Conservation (phyloP, 192 early-diverging fungal genomes). For the Podila epicladia region DNA sequence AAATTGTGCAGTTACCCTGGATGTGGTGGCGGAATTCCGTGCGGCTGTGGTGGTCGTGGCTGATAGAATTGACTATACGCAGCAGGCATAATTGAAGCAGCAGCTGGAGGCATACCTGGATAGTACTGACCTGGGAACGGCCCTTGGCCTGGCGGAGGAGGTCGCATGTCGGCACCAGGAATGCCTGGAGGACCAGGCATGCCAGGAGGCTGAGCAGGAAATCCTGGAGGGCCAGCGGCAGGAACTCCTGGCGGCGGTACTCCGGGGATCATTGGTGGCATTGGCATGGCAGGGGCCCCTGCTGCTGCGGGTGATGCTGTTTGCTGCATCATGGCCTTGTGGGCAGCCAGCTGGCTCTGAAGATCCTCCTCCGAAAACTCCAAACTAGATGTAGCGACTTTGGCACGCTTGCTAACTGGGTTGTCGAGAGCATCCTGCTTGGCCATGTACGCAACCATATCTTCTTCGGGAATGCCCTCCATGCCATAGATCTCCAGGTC, state of each 20-base stretch:
- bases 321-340: conserved; percentile 59
- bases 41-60: conserved; percentile 42
- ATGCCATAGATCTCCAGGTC: conserved; percentile 97
- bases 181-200: conserved; percentile 15
- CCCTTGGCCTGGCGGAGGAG: conserved; percentile 21
- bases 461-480: conserved; percentile 88
- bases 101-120: conserved; percentile 52
- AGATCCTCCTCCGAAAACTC: conserved; percentile 55
- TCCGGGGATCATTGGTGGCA: conserved; percentile 1
- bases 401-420: conserved; percentile 54
- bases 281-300: conserved; percentile 13
- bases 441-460: conserved; percentile 75
- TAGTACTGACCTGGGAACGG: conserved; percentile 52
- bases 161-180: conserved; percentile 11
- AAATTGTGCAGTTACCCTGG: conserved; percentile 38
- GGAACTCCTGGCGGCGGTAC: conserved; percentile 8
- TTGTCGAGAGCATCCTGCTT: conserved; percentile 57
- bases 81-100: conserved; percentile 60
- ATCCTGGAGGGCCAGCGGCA: conserved; percentile 7
- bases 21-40: conserved; percentile 24
- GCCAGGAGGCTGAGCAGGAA: conserved; percentile 13
- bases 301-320: conserved; percentile 21
- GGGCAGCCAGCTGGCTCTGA: conserved; percentile 53
- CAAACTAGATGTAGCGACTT: conserved; percentile 41
- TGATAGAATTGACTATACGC: conserved; percentile 68